Evolutionary conservation across 495 filamentous ascomycete genomes (phyloP).

Genomic region (Paragyromitra xinjiangensis): DNA sequence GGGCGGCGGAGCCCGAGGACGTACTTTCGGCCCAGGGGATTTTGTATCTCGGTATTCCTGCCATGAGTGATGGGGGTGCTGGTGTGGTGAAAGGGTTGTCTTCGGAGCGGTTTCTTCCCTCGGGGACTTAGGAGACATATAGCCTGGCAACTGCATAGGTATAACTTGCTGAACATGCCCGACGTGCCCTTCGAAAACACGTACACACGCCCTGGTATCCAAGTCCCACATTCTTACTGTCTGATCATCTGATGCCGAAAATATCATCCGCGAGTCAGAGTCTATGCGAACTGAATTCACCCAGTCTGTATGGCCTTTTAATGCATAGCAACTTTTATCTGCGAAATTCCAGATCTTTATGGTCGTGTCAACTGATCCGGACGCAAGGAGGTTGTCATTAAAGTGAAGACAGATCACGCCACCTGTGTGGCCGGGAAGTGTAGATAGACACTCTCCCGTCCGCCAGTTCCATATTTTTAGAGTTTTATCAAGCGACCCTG

Average conservation of each 20-base stretch:
- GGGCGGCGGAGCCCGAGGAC: slow-evolving; percentile 75
- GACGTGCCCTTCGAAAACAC: slow-evolving; percentile 81
- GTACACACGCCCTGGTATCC: slow-evolving; percentile 78
- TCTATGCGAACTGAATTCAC: slow-evolving; percentile 93
- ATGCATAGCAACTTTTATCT: slow-evolving; percentile 76
- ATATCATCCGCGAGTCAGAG: slow-evolving; percentile 77
- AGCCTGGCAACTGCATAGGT: slow-evolving; percentile 81
- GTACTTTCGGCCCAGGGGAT: slow-evolving; percentile 66
- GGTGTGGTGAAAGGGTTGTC: slow-evolving; percentile 60
- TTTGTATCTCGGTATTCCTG: slow-evolving; percentile 61
- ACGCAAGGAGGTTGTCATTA: slow-evolving; percentile 79
- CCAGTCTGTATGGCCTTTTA: slow-evolving; percentile 90
- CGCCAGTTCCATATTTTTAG: slow-evolving; percentile 97
- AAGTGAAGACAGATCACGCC: slow-evolving; percentile 90
- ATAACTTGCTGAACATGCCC: slow-evolving; percentile 93
- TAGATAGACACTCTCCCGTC: slow-evolving; percentile 86
- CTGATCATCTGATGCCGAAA: slow-evolving; percentile 93
- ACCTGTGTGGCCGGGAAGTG: slow-evolving; percentile 75
- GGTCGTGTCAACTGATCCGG: slow-evolving; percentile 85
- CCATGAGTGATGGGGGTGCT: slow-evolving; percentile 57
- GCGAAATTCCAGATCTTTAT: slow-evolving; percentile 95
- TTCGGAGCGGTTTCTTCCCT: slow-evolving; percentile 62
- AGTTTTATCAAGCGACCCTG: slow-evolving; percentile 79
- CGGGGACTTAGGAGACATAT: slow-evolving; percentile 64
- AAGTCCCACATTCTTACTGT: slow-evolving; percentile 94